Base-by-base conservation (phyloP, 2,329 filamentous ascomycete genomes). In the Monilinia vaccinii-corymbosi region DNA sequence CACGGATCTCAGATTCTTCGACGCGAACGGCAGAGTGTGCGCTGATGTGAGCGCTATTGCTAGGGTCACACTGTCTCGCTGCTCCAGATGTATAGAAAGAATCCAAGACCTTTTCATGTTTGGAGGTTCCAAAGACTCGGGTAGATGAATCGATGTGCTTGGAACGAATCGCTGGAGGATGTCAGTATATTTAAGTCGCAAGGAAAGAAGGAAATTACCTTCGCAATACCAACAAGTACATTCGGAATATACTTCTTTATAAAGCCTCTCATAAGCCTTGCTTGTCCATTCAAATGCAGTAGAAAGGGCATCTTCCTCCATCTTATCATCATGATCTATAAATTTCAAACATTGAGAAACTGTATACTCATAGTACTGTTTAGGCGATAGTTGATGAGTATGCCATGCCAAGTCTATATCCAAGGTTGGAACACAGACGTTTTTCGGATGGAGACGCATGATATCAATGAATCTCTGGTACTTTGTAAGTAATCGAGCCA, bases 191-290 rank as follows among this genome's bases (percentile, higher is more conserved):
- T 21, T 42, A 9, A 23, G 7, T 5, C 4, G 14, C 23, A 11
- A 56, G 23, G 45, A 49, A 46, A 28, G 38, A 34, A 21, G 23
- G 25, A 2, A 70, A 65, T 44, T 60, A 75, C 75, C 80, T 72
- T 94, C 89, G 73, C 90, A 95, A 71, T 92, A 91, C 88, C 88
- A 92, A 72, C 89, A 92, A 0, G 84, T 88, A 67, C 89, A 93
- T 71, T 88, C 86, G 1, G 81, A 86, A 71, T 92, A 95, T 5
- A 89, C 80, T 55, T 86, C 80, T 18, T 76, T 74, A 65, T 81
- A 91, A 16, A 75, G 72, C 32, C 82, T 81, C 66, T 89, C 82
- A 70, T 93, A 95, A 1, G 72, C 75, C 66, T 85, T 86, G 68
- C 80, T 83, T 0, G 90, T 95, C 81, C 83, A 89, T 69, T 85